Percentiles rank a stretch among this genome's conserved stretches.
Conservation (phyloP, 2,329 filamentous ascomycete species). For the Cadophora malorum region DNA sequence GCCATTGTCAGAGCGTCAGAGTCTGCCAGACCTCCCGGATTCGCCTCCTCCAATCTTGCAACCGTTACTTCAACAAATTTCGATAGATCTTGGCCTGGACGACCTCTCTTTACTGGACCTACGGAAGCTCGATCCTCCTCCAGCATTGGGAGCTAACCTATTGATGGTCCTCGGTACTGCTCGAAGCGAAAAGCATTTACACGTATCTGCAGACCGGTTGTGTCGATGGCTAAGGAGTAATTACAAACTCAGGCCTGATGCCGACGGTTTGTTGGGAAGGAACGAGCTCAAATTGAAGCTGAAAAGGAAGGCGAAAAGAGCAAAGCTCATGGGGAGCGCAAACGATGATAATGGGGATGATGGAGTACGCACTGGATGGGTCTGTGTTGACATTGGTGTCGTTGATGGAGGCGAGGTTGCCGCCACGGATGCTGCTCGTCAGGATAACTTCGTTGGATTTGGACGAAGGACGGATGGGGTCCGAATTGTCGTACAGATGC, state of each 20-base stretch:
- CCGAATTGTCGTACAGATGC: slow-evolving; percentile 72
- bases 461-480: slow-evolving; percentile 63
- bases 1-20: slow-evolving; percentile 58
- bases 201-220: slow-evolving; percentile 87
- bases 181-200: slow-evolving; percentile 90
- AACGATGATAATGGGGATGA: slow-evolving; percentile 73
- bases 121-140: slow-evolving; percentile 81
- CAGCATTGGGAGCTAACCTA: slow-evolving; percentile 85
- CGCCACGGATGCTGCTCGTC: slow-evolving; percentile 52
- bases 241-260: slow-evolving; percentile 75
- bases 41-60: slow-evolving; percentile 74
- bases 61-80: slow-evolving; percentile 77
- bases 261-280: slow-evolving; percentile 86
- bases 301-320: slow-evolving; percentile 78
- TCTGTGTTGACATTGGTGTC: slow-evolving; percentile 87
- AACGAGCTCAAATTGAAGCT: slow-evolving; percentile 92
- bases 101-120: slow-evolving; percentile 82
- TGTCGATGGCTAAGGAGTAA: slow-evolving; percentile 82
- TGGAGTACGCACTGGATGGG: slow-evolving; percentile 91
- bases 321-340: slow-evolving; percentile 78
- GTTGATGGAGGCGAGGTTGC: slow-evolving; percentile 58
- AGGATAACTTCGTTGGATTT: slow-evolving; percentile 76
- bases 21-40: slow-evolving; percentile 61
- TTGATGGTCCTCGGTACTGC: slow-evolving; percentile 94
- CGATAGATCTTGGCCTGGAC: slow-evolving; percentile 85